Conservation (phyloP, 1,284 basidiomycete species). For the Cronartium quercuum region DNA sequence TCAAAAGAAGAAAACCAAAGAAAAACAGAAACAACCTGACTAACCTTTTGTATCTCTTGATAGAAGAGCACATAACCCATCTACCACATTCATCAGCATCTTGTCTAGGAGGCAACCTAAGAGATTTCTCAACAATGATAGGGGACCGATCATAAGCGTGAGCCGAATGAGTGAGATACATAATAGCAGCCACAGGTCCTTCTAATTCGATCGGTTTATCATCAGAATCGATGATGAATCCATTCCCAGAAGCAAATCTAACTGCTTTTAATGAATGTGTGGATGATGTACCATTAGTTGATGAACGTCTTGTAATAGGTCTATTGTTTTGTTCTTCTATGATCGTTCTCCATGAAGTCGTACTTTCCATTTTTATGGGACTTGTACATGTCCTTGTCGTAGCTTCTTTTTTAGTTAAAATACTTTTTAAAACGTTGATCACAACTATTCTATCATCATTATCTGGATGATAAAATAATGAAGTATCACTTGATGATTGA, state of each 20-base stretch:
- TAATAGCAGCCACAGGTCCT: conserved; percentile 21
- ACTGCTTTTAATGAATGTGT: conserved; percentile 10
- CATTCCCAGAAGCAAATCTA: conserved; percentile 19
- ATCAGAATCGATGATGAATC: background rate
- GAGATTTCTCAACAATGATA: conserved; percentile 21
- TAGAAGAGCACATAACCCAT: background rate
- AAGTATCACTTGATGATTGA: background rate
- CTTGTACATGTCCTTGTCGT: too few species aligned
- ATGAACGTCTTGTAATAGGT: conserved; percentile 17
- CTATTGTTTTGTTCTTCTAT: background rate
- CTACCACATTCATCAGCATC: conserved; percentile 5
- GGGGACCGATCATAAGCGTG: conserved; percentile 28
- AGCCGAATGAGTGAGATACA: conserved; percentile 35
- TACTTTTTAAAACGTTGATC: too few species aligned
- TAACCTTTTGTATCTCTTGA: background rate
- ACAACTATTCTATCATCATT: too few species aligned
- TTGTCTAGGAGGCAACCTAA: conserved; percentile 17
- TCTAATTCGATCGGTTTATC: background rate
- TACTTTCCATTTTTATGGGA: background rate
- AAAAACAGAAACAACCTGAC: background rate
- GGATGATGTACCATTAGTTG: conserved; percentile 1
- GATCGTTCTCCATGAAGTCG: background rate
- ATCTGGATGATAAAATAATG: background rate
- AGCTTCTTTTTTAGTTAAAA: too few species aligned
- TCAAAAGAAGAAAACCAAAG: background rate